phyloP scores from a whole-genome alignment of 148 eudicot species.

The Camellia granthamiana region DNA sequence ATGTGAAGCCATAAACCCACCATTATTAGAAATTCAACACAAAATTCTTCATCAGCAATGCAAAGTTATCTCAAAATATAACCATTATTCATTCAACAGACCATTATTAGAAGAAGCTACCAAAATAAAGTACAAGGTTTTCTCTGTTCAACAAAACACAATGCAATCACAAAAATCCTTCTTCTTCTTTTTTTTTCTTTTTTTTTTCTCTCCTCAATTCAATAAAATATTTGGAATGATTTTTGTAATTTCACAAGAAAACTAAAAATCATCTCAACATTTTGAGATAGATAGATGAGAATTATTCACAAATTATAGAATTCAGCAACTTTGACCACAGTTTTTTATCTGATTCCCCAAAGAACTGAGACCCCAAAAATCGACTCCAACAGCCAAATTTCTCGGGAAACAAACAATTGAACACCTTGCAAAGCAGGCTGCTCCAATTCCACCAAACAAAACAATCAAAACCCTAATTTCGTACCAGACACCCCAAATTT shows the following conservation, averaged over 20 bases:
- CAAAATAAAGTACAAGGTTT: not conserved
- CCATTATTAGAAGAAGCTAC: not conserved
- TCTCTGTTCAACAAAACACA: not conserved
- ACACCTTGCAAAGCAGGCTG: not conserved
- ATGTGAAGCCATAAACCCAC: not conserved
- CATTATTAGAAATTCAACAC: not conserved
- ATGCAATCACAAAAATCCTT: not conserved
- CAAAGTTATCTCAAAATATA: not conserved
- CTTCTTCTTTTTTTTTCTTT: no score
- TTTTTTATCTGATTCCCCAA: not conserved
- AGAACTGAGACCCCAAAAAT: not conserved
- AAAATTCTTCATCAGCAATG: not conserved
- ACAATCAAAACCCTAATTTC: not conserved
- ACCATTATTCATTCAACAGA: not conserved
- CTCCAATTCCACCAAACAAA: not conserved
- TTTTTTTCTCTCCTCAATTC: no score
- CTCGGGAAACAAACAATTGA: conserved; percentile 7
- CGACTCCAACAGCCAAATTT: not conserved
- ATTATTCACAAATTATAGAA: no score
- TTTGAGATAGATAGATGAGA: not conserved
- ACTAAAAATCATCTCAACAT: not conserved
- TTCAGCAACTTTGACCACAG: not conserved
- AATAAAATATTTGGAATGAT: no score
- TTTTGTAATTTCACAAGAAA: no score
- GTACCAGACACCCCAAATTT: not conserved